These are phyloP conservation scores for Hyaloscypha variabilis DNA, from an alignment of 495 filamentous ascomycete genomes.

Conservation along the genomic window DNA sequence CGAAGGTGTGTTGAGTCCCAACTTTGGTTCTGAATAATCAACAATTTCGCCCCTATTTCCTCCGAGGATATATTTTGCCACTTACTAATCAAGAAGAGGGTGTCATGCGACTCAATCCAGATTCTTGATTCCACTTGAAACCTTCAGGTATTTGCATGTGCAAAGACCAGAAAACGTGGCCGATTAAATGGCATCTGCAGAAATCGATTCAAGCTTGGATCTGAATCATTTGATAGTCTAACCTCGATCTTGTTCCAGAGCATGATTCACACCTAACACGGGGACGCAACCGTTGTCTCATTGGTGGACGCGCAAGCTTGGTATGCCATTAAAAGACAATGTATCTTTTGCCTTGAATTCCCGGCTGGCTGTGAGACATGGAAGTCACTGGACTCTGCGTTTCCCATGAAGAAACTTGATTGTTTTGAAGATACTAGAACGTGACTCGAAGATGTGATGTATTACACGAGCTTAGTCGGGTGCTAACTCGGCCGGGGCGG, in stretches of 20 bases:
- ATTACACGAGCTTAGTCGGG: neutral
- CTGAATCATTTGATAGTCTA: neutral
- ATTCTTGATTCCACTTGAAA: neutral
- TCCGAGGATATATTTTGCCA: neutral
- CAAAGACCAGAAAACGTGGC: neutral
- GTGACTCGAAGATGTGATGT: neutral
- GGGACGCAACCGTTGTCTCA: neutral
- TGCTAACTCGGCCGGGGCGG: neutral
- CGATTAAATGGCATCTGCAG: neutral
- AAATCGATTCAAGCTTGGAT: neutral
- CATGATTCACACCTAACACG: neutral
- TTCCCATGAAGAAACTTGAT: neutral
- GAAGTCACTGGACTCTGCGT: neutral
- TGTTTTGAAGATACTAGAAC: neutral
- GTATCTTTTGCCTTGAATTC: neutral
- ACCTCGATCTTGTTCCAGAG: neutral
- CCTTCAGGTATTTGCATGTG: neutral
- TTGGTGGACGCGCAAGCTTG: neutral
- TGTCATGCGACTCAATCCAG: neutral
- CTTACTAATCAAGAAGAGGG: slow-evolving; percentile 2
- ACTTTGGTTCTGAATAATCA: neutral
- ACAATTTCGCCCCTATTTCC: neutral
- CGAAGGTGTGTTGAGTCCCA: neutral
- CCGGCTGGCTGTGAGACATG: neutral
- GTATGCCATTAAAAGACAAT: neutral